Evolutionary conservation across 2,329 filamentous ascomycete species (phyloP).

Genomic region (Fusarium torreyae): DNA sequence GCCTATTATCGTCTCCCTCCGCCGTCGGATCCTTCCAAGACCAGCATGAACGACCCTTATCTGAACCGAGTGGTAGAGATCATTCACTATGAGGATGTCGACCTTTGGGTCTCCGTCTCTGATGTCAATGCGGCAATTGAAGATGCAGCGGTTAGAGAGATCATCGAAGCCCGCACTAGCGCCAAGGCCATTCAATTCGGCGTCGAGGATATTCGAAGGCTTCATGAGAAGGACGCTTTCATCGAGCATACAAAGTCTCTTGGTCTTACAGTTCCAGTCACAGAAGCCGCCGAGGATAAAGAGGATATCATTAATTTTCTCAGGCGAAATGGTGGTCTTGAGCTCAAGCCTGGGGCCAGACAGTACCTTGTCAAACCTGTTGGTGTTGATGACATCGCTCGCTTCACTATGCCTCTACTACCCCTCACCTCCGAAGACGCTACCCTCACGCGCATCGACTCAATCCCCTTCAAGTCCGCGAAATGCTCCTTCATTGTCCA

Average conservation of each 20-base stretch:
- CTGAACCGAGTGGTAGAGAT: constrained; percentile 70
- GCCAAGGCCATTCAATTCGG: constrained; percentile 77
- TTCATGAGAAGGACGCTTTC: constrained; percentile 78
- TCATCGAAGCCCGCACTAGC: constrained; percentile 68
- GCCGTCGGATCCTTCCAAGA: constrained; percentile 37
- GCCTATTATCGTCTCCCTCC: constrained; percentile 66
- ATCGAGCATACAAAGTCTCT: constrained; percentile 69
- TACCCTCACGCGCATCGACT: constrained; percentile 69
- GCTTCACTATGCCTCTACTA: constrained; percentile 75
- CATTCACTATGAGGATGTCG: constrained; percentile 71
- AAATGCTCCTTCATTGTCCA: constrained; percentile 67
- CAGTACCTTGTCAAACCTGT: constrained; percentile 78
- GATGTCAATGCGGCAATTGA: constrained; percentile 76
- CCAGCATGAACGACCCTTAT: constrained; percentile 63
- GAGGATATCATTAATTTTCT: constrained; percentile 69
- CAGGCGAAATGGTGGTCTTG: constrained; percentile 47
- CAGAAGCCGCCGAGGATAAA: constrained; percentile 66
- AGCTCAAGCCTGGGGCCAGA: constrained; percentile 48
- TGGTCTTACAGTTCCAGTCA: constrained; percentile 68
- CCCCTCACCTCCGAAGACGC: constrained; percentile 67
- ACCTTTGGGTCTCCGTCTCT: constrained; percentile 82
- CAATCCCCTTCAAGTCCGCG: constrained; percentile 60
- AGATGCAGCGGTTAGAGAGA: constrained; percentile 75
- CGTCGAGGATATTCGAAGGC: constrained; percentile 65
- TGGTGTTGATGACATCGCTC: constrained; percentile 71